Percentiles rank a stretch among this genome's conserved stretches.
phyloP scores from a whole-genome alignment of 2,329 filamentous ascomycete genomes.

The Aspergillus sojae region DNA sequence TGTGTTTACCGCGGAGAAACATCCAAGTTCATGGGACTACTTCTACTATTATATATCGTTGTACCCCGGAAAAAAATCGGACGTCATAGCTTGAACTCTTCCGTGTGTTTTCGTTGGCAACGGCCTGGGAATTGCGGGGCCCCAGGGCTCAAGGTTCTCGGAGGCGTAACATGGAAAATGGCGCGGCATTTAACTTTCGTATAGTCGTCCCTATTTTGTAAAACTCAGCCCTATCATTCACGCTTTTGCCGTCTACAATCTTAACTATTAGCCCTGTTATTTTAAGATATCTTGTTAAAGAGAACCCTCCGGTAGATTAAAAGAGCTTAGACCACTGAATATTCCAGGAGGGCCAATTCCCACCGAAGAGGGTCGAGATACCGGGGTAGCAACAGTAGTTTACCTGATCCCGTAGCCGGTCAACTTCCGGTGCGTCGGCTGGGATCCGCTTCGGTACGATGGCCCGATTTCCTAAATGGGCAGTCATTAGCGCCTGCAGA shows the following conservation, averaged over 20 bases:
- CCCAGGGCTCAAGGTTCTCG: not conserved
- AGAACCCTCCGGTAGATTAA: too few relatives aligned
- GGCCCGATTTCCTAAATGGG: conserved; percentile 1
- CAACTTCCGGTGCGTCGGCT: not conserved
- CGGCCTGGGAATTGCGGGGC: conserved; percentile 1
- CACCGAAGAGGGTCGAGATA: not conserved
- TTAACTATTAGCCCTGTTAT: not conserved
- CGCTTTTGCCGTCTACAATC: not conserved
- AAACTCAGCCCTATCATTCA: not conserved
- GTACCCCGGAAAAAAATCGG: not conserved
- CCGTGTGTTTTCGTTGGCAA: not conserved
- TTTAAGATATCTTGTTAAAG: not conserved
- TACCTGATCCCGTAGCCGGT: not conserved
- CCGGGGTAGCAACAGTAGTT: not conserved
- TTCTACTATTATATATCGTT: conserved; percentile 6
- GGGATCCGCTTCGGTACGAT: not conserved
- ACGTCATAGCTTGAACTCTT: not conserved
- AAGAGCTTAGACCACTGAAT: not conserved
- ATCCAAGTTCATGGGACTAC: not conserved
- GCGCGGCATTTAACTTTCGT: not conserved
- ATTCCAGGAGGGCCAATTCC: not conserved
- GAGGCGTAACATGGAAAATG: not conserved
- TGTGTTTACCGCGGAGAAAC: too few relatives aligned
- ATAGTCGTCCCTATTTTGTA: not conserved
- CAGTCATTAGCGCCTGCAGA: conserved; percentile 6